Evolutionary conservation across 2,329 filamentous ascomycete species (phyloP).

Genomic region (Colletotrichum spaethianum): DNA sequence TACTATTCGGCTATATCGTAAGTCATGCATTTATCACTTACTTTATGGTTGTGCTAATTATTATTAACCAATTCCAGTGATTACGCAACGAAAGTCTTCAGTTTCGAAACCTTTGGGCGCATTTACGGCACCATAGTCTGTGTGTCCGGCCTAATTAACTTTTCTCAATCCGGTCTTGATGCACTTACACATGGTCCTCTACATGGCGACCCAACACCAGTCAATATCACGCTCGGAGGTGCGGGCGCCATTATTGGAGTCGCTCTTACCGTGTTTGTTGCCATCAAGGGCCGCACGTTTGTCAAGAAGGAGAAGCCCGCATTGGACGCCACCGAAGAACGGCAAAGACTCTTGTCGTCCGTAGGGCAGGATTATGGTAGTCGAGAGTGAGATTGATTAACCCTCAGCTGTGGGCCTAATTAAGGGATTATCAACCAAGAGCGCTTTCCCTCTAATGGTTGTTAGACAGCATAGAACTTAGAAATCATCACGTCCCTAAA

Average conservation of each 20-base stretch:
- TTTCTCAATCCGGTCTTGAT: slow-evolving; percentile 79
- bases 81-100: slow-evolving; percentile 85
- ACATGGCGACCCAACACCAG: slow-evolving; percentile 72
- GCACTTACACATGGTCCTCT: slow-evolving; percentile 76
- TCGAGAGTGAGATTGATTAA: background rate
- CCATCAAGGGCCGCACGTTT: slow-evolving; percentile 41
- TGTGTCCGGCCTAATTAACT: slow-evolving; percentile 79
- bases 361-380: slow-evolving; percentile 21
- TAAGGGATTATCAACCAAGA: background rate
- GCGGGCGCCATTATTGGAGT: slow-evolving; percentile 69
- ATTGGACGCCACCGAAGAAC: slow-evolving; percentile 24
- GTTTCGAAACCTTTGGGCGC: slow-evolving; percentile 84
- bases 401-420: too few relatives aligned
- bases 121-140: slow-evolving; percentile 85
- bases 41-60: background rate
- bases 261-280: slow-evolving; percentile 69
- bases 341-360: slow-evolving; percentile 27
- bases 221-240: slow-evolving; percentile 72
- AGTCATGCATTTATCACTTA: slow-evolving; percentile 43
- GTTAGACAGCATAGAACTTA: background rate
- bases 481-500: background rate
- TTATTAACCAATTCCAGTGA: slow-evolving; percentile 58
- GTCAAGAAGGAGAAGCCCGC: slow-evolving; percentile 31
- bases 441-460: background rate
- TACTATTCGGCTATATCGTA: slow-evolving; percentile 83